Conservation (phyloP, 495 filamentous ascomycete species). For the Penicillium atrosanguineum region DNA sequence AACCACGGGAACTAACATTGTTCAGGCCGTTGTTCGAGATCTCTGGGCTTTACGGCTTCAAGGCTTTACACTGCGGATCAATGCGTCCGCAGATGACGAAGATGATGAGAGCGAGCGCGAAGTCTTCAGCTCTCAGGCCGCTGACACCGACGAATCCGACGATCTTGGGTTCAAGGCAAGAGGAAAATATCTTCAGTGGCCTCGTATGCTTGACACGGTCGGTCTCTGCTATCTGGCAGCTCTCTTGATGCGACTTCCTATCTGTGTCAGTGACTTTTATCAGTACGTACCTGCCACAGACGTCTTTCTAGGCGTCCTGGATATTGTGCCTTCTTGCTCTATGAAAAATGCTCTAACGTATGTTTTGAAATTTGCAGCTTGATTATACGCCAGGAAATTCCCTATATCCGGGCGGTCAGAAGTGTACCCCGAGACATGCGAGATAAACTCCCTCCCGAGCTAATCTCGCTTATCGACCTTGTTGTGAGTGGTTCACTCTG, state of each 20-base stretch:
- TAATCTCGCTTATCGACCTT: constrained; percentile 56
- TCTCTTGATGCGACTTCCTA: constrained; percentile 60
- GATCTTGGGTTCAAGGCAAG: constrained; percentile 21
- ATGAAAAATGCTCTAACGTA: constrained; percentile 9
- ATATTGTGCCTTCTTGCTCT: neutral
- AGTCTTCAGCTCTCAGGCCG: constrained; percentile 53
- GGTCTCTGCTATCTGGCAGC: constrained; percentile 66
- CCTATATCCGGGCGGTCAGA: constrained; percentile 41
- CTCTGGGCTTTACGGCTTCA: constrained; percentile 68
- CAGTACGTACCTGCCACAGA: constrained; percentile 32
- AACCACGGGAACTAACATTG: neutral
- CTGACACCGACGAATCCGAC: constrained; percentile 27
- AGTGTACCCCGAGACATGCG: constrained; percentile 64
- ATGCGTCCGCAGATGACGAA: constrained; percentile 29
- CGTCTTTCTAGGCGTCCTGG: neutral
- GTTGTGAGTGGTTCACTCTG: constrained; percentile 35
- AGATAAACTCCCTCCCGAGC: constrained; percentile 59
- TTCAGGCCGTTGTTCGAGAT: constrained; percentile 57
- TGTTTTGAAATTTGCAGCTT: constrained; percentile 12
- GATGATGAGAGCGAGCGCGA: constrained; percentile 33
- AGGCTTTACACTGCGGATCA: constrained; percentile 41
- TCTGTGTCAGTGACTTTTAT: constrained; percentile 62
- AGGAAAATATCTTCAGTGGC: constrained; percentile 37
- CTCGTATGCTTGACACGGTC: constrained; percentile 61
- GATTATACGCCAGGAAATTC: constrained; percentile 46